Evolutionary conservation across 164 flowering plant species (phyloP), one percentile per base, ranked within the genome.

Genomic region (Malania oleifera): DNA sequence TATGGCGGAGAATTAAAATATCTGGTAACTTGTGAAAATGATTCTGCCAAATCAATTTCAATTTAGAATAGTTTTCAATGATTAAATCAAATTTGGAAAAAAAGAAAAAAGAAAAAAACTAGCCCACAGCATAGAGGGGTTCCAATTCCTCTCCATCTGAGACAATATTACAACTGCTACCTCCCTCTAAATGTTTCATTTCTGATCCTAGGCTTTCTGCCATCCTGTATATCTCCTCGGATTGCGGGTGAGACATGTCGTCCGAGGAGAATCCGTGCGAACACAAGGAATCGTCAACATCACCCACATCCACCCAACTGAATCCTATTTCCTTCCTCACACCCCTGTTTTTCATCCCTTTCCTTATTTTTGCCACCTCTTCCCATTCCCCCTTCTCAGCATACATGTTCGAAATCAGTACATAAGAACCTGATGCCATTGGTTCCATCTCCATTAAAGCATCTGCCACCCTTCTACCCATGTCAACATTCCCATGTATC

Each of bases 351-450:
- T 85, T 81, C 98, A 93, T 93, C 68, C 65, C 63, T 61, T 48
- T 90, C 70, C 98, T 74, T 48, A 93, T 41, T 38, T 65, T 69
- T 15, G 97, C 89, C 14, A 72, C 97, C 64, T 82, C 79, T 7
- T 82, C 95, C 98, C 98, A 93, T 27, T 82, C 74, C n/a, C 88
- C 90, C 48, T 74, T 87, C 67, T 84, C 96, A 12, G 98, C 96
- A 69, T 81, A 86, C 72, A 93, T 56, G 62, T 93, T 87, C 5
- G 96, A 86, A 81, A 90, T 77, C 75, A 87, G 64, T 4, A 93
- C 84, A 59, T 86, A 87, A 0, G 89, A 74, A 15, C 97, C 97
- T 35, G 97, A 93, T 7, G 68, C 86, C 67, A 53, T 64, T 0
- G 90, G 90, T 49, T 86, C 89, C 89, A 84, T 71, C 60, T 70